Base-by-base conservation (phyloP, 148 eudicot genomes). In the Arbutus unedo region DNA sequence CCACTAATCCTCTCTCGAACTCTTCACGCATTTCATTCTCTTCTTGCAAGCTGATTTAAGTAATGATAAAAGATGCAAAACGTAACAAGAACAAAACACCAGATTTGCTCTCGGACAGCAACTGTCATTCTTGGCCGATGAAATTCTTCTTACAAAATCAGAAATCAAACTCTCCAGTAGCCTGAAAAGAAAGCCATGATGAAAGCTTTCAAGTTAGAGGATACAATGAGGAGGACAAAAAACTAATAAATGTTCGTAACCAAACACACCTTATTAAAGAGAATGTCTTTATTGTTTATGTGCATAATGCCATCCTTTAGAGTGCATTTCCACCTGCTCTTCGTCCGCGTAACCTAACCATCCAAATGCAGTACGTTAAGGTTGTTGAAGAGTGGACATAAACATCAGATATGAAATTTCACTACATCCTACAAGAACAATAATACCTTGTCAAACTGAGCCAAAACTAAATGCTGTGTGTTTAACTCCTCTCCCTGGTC, bases 241-340 rank as follows among this genome's bases (percentile, higher is more conserved):
- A 5, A 41, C 74, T n/a, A 43, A 70, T 38, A 47, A 43, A 38
- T 70, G n/a, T 70, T 67, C 4, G 0, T 41, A 43, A 70, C 74
- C 49, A 38, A 83, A 70, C 87, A 60, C 51, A 94, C 99, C 98
- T 97, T 97, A 77, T 97, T 94, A 89, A 94, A 97, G 83, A 94
- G 90, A 84, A 93, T 90, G 87, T 94, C 98, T 89, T 91, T 94
- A 84, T 93, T 89, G 91, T 93, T 94, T 90, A 94, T 96, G 87
- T 88, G 99, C 99, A 96, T 97, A 79, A 94, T 91, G 85, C 99
- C 99, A 84, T 93, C 97, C 89, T 97, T 97, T 64, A 97, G 90
- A 48, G 93, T 94, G 93, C 99, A 96, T 79, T 93, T 96, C 98
- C 99, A 96, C 81, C 89, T 88, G 95, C 97, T 94, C 92, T 96